phyloP scores from a whole-genome alignment of 179 eudicot genomes.

The Nepenthes alata region DNA sequence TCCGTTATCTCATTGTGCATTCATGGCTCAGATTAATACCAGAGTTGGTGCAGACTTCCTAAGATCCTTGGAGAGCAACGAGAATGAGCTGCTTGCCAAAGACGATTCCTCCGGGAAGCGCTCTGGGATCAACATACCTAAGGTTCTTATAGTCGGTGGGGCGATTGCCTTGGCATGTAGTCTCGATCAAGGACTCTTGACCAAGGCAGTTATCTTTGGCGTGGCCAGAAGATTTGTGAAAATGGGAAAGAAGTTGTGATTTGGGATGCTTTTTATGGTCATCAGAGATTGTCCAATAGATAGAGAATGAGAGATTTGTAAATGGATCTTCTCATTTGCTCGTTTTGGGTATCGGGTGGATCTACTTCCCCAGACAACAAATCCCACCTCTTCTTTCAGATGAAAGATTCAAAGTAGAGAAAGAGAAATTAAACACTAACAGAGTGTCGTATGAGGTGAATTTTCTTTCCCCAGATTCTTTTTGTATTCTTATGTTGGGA shows the following conservation, averaged over 20 bases:
- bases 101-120: conserved; percentile 20
- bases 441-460: background rate
- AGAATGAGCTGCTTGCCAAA: conserved; percentile 4
- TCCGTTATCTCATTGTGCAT: conserved; percentile 26
- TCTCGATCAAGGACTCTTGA: conserved; percentile 37
- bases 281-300: background rate
- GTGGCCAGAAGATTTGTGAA: conserved; percentile 37
- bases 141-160: conserved; percentile 30
- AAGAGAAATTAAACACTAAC: background rate
- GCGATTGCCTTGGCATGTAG: conserved; percentile 41
- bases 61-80: conserved; percentile 13
- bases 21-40: conserved; percentile 35
- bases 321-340: conserved; percentile 1
- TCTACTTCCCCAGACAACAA: background rate
- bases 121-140: conserved; percentile 22
- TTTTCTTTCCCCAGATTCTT: too few species aligned
- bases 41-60: conserved; percentile 19
- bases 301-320: background rate
- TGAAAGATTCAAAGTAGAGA: background rate
- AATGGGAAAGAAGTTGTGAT: conserved; percentile 28
- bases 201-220: conserved; percentile 42
- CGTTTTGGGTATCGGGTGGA: conserved; percentile 1
- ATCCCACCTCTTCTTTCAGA: too few species aligned
- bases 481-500: too few species aligned
- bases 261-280: background rate